Base-by-base conservation (phyloP, 1,139 yeast species). In the Pichia terricola region DNA sequence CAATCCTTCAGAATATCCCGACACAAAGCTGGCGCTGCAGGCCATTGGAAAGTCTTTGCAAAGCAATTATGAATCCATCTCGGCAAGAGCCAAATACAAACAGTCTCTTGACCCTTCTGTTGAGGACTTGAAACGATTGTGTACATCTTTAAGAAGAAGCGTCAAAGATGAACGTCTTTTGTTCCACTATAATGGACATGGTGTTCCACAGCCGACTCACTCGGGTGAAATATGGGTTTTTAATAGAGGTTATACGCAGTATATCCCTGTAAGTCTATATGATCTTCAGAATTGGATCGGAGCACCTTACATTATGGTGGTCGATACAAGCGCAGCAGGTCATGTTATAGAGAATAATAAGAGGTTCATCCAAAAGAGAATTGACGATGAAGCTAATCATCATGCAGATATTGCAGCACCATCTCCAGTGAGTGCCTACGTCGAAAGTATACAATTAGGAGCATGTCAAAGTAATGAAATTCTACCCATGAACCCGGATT, bases 161-260 rank as follows among this genome's bases (percentile, higher is more conserved):
- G 95, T 97, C 4, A 85, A 91, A 58, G 97, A 91, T 50, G 89
- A 82, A 58, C 72, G 98, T 44, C 83, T 89, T 9, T 63, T 91
- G 43, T 91, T 91, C 62, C 98, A 94, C 61, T 91, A 94, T 61
- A 91, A 91, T 57, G 99, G 99, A 4, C 99, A 91, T 59, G 99
- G 99, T 22, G 99, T 91, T 3, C 99, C 99, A 0, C 88, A 88
- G 53, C 98, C 99, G 0, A 94, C 98, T 0, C 79, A 88, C 30
- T 79, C 89, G 44, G 99, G 99, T n/a, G 99, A 91, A 59, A 87
- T 91, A 26, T 91, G 99, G 99, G 97, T 94, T 16, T 91, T 91
- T 66, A 91, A 91, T 62, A 70, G 96, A 54, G 96, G 96, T 1
- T 94, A 89, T 61, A 91, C 98, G 1, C 98, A 91, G 64, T 91